Conservation (phyloP, 2,329 filamentous ascomycete genomes). For the Xylaria multiplex region DNA sequence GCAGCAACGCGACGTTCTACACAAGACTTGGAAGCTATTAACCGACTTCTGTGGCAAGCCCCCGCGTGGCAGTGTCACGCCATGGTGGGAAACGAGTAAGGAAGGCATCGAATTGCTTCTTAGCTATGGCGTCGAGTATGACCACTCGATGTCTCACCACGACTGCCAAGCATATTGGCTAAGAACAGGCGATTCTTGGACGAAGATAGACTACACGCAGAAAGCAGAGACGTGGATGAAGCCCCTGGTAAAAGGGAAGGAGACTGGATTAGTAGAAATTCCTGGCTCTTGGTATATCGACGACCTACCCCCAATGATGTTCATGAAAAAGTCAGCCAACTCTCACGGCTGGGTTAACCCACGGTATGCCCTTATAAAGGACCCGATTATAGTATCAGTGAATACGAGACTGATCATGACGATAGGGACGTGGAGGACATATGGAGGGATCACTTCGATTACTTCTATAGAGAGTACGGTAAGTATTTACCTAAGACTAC, state of each 20-base stretch:
- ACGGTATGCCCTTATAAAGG: slow-evolving; percentile 39
- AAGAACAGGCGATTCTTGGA: slow-evolving; percentile 71
- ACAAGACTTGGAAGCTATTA: slow-evolving; percentile 77
- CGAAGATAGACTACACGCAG: slow-evolving; percentile 73
- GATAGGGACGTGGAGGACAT: slow-evolving; percentile 67
- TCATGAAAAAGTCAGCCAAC: slow-evolving; percentile 73
- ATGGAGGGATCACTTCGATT: slow-evolving; percentile 75
- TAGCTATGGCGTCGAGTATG: slow-evolving; percentile 75
- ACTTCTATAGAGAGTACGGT: slow-evolving; percentile 78
- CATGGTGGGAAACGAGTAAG: slow-evolving; percentile 76
- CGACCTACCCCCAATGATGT: slow-evolving; percentile 77
- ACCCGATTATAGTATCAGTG: too few species aligned
- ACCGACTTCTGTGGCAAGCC: slow-evolving; percentile 78
- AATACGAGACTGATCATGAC: slow-evolving; percentile 4
- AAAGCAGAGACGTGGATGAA: slow-evolving; percentile 74
- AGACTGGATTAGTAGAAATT: slow-evolving; percentile 73
- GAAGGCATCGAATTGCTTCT: slow-evolving; percentile 74
- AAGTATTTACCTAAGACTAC: neutral
- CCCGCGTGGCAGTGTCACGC: slow-evolving; percentile 76
- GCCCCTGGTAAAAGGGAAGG: slow-evolving; percentile 66
- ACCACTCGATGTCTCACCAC: slow-evolving; percentile 73
- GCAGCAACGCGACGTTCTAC: slow-evolving; percentile 79
- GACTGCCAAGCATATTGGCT: slow-evolving; percentile 74
- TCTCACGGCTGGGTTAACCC: slow-evolving; percentile 70
- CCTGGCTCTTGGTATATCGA: slow-evolving; percentile 68